Evolutionary conservation across 768 basidiomycete species (phyloP), one percentile per base, ranked within the genome.

Genomic region (Termitomyces sp.): DNA sequence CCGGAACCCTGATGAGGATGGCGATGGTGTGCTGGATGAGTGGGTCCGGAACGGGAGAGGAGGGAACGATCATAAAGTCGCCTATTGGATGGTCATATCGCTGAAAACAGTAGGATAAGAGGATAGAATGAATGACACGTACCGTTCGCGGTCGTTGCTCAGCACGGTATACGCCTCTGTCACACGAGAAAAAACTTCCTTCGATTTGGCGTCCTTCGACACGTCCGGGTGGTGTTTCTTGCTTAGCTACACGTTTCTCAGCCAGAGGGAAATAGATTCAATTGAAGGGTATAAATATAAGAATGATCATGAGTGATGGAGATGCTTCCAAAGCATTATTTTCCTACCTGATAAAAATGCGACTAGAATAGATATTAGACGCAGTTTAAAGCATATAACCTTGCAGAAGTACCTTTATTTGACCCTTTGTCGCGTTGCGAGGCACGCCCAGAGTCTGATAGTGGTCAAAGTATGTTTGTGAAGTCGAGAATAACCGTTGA

Each of bases 141-240:
- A 65, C 79, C 79, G 68, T 57, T 78, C 75, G 26, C 78, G 69
- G 61, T 81, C 79, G 57, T 80, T 74, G 42, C 69, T 71, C 16
- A 82, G 65, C 1, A 81, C 65, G 2, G 78, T 61, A 60, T 82
- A 82, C 0, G 79, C 80, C 58, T 79, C 77, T 46, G 72, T 77
- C 7, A 75, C 73, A 27, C 73, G 72, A 13, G 68, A 63, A 57
- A 78, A 82, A 5, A 76, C 58, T 7, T 73, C 69, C 37, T 66
- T 69, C 5, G 79, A 78, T 27, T 66, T 64, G 4, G 74, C 73
- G 47, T 80, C 76, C 13, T 76, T 72, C 4, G 79, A 75, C 24
- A 82, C 70, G 57, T 82, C 80, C 1, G 80, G 80, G 62, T 82
- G 80, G 56, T 81, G 78, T 57, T 67, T 65, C 64, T 79, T 80